Conservation (phyloP, 805 yeast genomes). For the Kodamaea nitidulidarum region DNA sequence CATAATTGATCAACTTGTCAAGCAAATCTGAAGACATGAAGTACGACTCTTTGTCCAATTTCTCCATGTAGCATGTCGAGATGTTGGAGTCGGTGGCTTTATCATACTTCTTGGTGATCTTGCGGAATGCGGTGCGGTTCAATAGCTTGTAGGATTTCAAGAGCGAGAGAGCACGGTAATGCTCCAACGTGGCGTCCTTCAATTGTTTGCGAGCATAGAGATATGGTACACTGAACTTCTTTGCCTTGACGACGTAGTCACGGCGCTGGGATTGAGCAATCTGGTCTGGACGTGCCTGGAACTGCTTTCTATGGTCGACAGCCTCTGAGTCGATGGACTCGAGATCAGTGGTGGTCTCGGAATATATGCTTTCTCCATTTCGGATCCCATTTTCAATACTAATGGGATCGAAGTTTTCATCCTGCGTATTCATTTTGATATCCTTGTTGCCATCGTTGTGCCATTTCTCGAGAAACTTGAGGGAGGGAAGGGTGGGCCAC, state of each 20-base stretch:
- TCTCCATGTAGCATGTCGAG: conserved; percentile 49
- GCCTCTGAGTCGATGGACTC: conserved; percentile 6
- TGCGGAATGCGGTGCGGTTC: conserved; percentile 85
- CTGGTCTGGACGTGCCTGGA: conserved; percentile 19
- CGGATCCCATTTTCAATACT: conserved; percentile 36
- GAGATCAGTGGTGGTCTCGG: conserved; percentile 1
- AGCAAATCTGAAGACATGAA: conserved; percentile 61
- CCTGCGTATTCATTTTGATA: conserved; percentile 4
- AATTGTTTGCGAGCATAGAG: conserved; percentile 62
- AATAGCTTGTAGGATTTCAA: conserved; percentile 66
- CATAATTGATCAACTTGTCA: conserved; percentile 57
- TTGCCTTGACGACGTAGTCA: conserved; percentile 45
- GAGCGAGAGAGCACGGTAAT: conserved; percentile 67
- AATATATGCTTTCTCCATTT: conserved; percentile 15
- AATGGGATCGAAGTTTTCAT: conserved; percentile 9
- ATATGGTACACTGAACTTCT: conserved; percentile 49
- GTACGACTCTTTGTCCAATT: conserved; percentile 48
- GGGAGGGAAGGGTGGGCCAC: conserved; percentile 40
- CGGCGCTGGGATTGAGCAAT: conserved; percentile 27
- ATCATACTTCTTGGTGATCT: conserved; percentile 87
- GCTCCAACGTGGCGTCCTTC: conserved; percentile 65
- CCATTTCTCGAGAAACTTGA: conserved; percentile 21
- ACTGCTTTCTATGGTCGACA: conserved; percentile 1
- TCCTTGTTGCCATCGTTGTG: neutral
- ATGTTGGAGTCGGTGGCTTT: conserved; percentile 53